These are phyloP conservation scores for Inga laurina DNA, from an alignment of 306 rosid genomes.

Conservation along the genomic window DNA sequence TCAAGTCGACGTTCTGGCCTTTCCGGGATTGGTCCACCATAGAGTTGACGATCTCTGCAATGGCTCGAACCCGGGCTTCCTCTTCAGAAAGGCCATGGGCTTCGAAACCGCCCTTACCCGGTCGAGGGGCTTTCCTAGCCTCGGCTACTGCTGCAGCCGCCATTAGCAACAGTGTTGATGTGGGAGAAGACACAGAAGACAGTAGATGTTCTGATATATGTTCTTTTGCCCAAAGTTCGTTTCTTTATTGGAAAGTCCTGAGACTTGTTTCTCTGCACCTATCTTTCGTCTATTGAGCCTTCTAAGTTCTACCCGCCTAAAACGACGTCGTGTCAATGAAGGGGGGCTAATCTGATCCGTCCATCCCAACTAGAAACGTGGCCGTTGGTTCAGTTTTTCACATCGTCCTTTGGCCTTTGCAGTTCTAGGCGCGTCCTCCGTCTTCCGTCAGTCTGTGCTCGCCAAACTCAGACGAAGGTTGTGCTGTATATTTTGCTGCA, in stretches of 20 bases:
- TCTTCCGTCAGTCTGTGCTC: not conserved
- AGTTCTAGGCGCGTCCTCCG: not conserved
- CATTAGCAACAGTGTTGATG: slow-evolving; percentile 33
- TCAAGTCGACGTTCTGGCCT: slow-evolving; percentile 87
- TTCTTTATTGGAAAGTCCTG: not conserved
- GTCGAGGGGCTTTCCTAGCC: slow-evolving; percentile 71
- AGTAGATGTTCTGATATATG: not conserved
- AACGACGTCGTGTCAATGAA: not conserved
- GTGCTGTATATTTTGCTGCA: not conserved
- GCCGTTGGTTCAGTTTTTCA: not conserved
- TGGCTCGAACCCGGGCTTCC: slow-evolving; percentile 93
- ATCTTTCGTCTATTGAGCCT: no score
- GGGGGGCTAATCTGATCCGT: not conserved
- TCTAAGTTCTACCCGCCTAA: no score
- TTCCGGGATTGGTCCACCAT: slow-evolving; percentile 89
- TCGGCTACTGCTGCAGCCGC: slow-evolving; percentile 61
- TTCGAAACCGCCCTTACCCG: slow-evolving; percentile 85
- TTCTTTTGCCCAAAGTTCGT: not conserved
- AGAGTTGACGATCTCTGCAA: slow-evolving; percentile 85
- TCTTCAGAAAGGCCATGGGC: slow-evolving; percentile 86
- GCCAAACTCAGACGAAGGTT: not conserved
- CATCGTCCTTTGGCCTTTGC: not conserved
- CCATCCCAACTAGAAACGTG: no score
- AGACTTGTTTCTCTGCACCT: not conserved
- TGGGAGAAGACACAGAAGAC: not conserved